Base-by-base conservation (phyloP, 768 basidiomycete species). In the Phylloporus arenicola region DNA sequence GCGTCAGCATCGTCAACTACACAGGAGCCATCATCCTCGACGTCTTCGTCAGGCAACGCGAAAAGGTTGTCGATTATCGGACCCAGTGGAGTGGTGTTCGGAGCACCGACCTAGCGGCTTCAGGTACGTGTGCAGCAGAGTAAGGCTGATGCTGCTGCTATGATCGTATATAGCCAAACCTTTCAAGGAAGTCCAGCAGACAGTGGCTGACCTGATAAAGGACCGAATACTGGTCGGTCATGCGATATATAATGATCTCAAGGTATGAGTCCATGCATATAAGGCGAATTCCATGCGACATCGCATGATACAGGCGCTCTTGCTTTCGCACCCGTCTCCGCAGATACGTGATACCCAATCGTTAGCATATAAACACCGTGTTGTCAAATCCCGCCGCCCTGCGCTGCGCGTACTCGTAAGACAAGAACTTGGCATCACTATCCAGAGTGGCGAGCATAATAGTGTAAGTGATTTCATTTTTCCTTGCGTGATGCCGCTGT, bases 1-100 rank as follows among this genome's bases (percentile, higher is more conserved):
- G 94, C 29, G 88, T 95, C 55, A 89, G 87, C 45, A 64, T 96
- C 35, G 92, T 97, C 50, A 95, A 97, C 67, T 95, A 82, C 63
- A 73, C 89, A 52, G 95, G 95, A 0, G 82, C 76, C 1, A 74
- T 88, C 24, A 72, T 86, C 37, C 64, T 96, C 55, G 94, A 97
- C 60, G 86, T 78, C 44, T 93, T 91, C 56, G 95, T 99, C 29
- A 73, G 78, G 45, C 93, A 91, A 62, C 77, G 83, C 44, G 93
- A 96, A 65, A 77, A 79, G 13, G 92, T 97, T 10, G 86, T 92
- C 11, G 95, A 99, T 68, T 97, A 93, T 70, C 72, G 93, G 49
- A 99, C 96, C 1, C 79, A 84, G 69, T 92, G 80, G 64, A 92
- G 88, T 61, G 95, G 95, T 0, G 79, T 99, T 9, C 72, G 92